Evolutionary conservation across 495 filamentous ascomycete genomes (phyloP), one percentile per base, ranked within the genome.

Genomic region (Xanthoparmelia taractica): DNA sequence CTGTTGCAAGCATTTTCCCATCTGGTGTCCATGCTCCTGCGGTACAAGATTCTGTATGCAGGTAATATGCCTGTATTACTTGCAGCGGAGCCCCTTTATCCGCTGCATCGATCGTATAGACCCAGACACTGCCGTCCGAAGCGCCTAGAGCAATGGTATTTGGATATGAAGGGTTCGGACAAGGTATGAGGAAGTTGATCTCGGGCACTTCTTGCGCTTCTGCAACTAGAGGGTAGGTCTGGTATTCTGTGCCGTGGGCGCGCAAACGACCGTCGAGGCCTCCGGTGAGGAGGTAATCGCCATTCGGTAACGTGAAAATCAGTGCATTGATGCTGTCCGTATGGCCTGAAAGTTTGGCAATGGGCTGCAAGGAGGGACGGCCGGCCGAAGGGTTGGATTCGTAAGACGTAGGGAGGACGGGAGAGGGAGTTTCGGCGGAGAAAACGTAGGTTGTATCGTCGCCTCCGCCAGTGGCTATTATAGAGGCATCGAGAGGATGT

Each of bases 121-220:
- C 87, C 95, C 95, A 99, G 8, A 96, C 90, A 56, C 84, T 89
- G 52, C 95, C 95, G 72, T 99, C 93, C n/a, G 81, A 88, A 45
- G 91, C 91, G 43, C 95, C 95, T 27, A 97, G 74, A 1, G 95
- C 95, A 66, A 99, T 70, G n/a, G 88, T 85, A 73, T 97, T 95
- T 31, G 85, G 82, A 70, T 87, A 82, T 12, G 77, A 74, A 23
- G 80, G 73, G 25, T 82, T 80, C 4, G 93, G 93, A 71, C 89
- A 96, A 0, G 90, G 78, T 0, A 80, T 73, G 8, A 97, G 74
- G 91, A 92, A 99, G 78, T 95, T 95, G 65, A 99, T 87, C 73
- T 97, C 93, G 65, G 93, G 87, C 2, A 96, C 92, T 52, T 99
- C 95, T 75, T 89, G 85, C 1, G 83, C 80, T 68, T 87, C 85